These are phyloP conservation scores for Rhododendron ferrugineum DNA, from an alignment of 148 eudicot species.

Conservation along the genomic window DNA sequence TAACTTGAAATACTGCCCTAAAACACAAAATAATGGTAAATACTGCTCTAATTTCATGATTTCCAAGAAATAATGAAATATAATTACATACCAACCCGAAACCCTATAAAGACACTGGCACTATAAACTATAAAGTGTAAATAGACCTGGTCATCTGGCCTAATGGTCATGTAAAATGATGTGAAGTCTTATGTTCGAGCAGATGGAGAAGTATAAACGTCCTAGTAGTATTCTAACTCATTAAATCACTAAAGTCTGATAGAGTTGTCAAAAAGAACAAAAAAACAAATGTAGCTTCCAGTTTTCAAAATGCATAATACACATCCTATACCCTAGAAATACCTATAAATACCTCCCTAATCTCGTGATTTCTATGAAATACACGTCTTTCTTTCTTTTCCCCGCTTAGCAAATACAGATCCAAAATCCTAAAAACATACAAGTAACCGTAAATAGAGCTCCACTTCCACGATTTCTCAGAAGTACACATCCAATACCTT, in stretches of 20 bases:
- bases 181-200: background rate
- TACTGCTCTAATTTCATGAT: background rate
- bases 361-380: background rate
- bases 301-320: background rate
- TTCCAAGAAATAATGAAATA: background rate
- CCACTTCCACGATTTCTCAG: background rate
- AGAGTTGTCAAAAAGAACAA: background rate
- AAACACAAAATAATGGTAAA: background rate
- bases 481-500: background rate
- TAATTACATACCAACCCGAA: background rate
- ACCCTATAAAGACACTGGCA: background rate
- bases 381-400: background rate
- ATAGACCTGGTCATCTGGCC: background rate
- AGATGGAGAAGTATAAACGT: background rate
- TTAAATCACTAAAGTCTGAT: background rate
- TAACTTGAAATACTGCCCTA: slow-evolving; percentile 1
- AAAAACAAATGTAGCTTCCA: background rate
- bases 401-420: background rate
- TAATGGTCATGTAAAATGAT: background rate
- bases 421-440: background rate
- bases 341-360: background rate
- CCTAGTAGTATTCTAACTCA: background rate
- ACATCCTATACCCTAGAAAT: background rate
- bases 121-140: background rate
- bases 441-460: background rate